Evolutionary conservation across 1,284 basidiomycete species (phyloP).

Genomic region (Boletus smithii): DNA sequence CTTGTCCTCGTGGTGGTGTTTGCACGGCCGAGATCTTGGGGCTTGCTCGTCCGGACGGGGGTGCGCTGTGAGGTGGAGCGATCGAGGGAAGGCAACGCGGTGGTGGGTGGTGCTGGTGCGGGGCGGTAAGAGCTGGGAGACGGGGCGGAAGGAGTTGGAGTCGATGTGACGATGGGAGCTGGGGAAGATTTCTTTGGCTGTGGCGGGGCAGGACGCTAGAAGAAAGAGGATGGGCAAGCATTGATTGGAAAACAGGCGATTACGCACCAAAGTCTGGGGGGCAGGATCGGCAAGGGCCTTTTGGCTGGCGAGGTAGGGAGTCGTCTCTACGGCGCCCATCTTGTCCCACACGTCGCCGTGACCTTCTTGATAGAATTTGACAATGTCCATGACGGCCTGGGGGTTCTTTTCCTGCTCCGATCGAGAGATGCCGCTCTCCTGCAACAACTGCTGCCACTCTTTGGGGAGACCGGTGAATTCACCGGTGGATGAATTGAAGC

Average conservation of each 20-base stretch:
- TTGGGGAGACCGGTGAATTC: constrained; percentile 97
- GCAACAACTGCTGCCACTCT: constrained; percentile 97
- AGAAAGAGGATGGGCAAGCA: constrained; percentile 27
- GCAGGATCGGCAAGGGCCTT: constrained; percentile 42
- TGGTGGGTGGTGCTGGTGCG: constrained; percentile 62
- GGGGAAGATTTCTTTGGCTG: constrained; percentile 55
- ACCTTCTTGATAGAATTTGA: constrained; percentile 95
- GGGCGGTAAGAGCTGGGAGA: constrained; percentile 59
- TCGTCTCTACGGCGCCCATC: constrained; percentile 54
- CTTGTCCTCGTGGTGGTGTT: constrained; percentile 56
- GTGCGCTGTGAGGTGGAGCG: constrained; percentile 74
- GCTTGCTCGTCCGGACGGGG: constrained; percentile 49
- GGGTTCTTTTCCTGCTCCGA: constrained; percentile 97
- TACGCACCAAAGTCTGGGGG: constrained; percentile 52
- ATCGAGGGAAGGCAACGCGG: constrained; percentile 61
- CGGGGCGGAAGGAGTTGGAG: constrained; percentile 31
- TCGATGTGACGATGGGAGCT: constrained; percentile 33
- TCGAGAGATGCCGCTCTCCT: constrained; percentile 94
- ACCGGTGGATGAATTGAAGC: constrained; percentile 97
- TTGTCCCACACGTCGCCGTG: constrained; percentile 80
- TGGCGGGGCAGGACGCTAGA: constrained; percentile 45
- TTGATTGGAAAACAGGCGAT: constrained; percentile 4
- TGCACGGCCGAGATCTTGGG: constrained; percentile 55
- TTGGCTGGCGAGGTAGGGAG: constrained; percentile 30
- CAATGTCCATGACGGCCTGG: constrained; percentile 97